These are phyloP conservation scores for Sporisorium iseilematis-ciliati DNA, from an alignment of 1,284 basidiomycete genomes.

Conservation along the genomic window DNA sequence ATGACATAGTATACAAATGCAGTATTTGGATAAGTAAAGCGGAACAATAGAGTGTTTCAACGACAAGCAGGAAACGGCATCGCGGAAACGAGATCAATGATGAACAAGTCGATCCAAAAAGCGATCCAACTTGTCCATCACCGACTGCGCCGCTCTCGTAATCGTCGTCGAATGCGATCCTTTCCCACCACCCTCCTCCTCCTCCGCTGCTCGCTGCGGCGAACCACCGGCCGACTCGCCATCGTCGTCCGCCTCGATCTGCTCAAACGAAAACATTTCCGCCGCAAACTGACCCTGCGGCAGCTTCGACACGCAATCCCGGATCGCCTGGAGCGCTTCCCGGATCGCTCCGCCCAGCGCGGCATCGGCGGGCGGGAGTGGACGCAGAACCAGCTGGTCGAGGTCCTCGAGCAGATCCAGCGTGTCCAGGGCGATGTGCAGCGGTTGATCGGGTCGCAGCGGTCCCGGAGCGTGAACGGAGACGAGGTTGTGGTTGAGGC, in stretches of 20 bases:
- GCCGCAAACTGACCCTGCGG: constrained; percentile 20
- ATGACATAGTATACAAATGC: constrained; percentile 2
- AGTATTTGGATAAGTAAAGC: not conserved
- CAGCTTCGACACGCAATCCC: constrained; percentile 21
- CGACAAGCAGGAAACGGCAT: no score
- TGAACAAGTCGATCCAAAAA: constrained; percentile 20
- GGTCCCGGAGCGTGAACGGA: constrained; percentile 13
- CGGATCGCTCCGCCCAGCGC: constrained; percentile 7
- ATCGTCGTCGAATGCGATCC: constrained; percentile 29
- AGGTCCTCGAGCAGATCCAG: constrained; percentile 50
- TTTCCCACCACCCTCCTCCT: not conserved
- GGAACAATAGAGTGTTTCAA: not conserved
- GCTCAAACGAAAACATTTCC: constrained; percentile 35
- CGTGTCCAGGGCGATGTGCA: constrained; percentile 45
- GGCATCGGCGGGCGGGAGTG: not conserved
- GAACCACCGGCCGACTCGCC: constrained; percentile 10
- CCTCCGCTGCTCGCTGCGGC: not conserved
- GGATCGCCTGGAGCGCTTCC: constrained; percentile 20
- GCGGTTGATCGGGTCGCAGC: constrained; percentile 36
- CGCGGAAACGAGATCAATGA: not conserved
- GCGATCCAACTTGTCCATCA: constrained; percentile 38
- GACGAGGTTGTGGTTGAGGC: constrained; percentile 31
- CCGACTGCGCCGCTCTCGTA: constrained; percentile 22
- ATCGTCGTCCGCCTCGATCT: constrained; percentile 29
- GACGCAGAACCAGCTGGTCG: constrained; percentile 20